phyloP scores from a whole-genome alignment of 208 protist genomes.

The Histomonas meleagridis region DNA sequence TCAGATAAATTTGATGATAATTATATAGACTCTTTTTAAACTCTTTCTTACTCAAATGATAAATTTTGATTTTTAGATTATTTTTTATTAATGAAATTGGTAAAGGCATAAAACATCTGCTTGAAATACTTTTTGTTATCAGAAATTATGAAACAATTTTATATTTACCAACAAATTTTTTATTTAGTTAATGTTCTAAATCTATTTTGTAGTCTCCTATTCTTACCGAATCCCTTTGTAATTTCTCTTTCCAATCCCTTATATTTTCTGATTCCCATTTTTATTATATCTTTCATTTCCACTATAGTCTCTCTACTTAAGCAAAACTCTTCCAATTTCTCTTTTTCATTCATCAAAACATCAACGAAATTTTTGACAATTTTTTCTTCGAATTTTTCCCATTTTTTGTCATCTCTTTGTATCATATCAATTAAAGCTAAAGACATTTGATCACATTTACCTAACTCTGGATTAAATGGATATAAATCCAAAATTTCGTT shows the following conservation, averaged over 20 bases:
- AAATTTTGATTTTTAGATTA: too few relatives aligned
- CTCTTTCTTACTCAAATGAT: too few relatives aligned
- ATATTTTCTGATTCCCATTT: background rate
- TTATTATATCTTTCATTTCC: background rate
- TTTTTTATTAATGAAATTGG: too few relatives aligned
- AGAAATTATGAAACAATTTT: too few relatives aligned
- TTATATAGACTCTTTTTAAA: too few relatives aligned
- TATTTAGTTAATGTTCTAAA: background rate
- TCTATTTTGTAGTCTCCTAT: background rate
- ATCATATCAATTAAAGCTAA: background rate
- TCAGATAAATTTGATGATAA: too few relatives aligned
- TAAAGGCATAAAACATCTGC: too few relatives aligned
- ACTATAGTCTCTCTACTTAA: background rate
- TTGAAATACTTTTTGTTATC: too few relatives aligned
- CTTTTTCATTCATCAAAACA: background rate
- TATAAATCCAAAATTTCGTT: background rate
- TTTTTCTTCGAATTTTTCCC: background rate
- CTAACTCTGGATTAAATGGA: background rate
- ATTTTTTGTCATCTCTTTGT: background rate
- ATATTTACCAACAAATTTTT: background rate
- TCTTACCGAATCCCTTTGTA: conserved; percentile 1
- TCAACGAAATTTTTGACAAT: background rate
- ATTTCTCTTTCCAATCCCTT: background rate
- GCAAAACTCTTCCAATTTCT: background rate
- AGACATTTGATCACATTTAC: background rate